Evolutionary conservation across 306 rosid genomes (phyloP).

Genomic region (Prunus mume): DNA sequence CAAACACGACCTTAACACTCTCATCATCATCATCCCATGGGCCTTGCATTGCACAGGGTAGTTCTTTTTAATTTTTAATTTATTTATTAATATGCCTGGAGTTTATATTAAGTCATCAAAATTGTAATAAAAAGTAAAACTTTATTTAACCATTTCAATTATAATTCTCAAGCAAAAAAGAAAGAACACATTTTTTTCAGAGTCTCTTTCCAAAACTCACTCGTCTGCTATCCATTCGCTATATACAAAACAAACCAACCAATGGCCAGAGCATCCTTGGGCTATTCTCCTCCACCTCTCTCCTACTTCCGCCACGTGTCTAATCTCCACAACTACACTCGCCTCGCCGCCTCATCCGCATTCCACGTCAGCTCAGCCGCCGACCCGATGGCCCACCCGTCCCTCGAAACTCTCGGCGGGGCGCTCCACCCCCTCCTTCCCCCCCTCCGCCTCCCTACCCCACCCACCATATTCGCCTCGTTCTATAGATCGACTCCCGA

Average conservation of each 20-base stretch:
- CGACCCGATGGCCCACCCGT: slow-evolving; percentile 32
- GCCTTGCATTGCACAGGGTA: background rate
- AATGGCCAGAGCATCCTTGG: slow-evolving; percentile 39
- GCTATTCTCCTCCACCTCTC: slow-evolving; percentile 12
- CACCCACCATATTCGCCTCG: slow-evolving; percentile 79
- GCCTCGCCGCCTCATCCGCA: slow-evolving; percentile 7
- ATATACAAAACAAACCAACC: background rate
- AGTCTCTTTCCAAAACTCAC: background rate
- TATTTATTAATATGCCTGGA: no score
- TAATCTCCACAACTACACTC: background rate
- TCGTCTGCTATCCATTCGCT: background rate
- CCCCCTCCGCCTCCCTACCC: no score
- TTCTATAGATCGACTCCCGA: slow-evolving; percentile 60
- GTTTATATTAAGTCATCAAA: background rate
- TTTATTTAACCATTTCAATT: background rate
- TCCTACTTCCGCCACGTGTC: slow-evolving; percentile 1
- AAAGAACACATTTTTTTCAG: background rate
- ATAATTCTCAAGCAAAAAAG: background rate
- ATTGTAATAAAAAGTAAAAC: background rate
- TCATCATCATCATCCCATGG: background rate
- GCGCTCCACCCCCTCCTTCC: slow-evolving; percentile 54
- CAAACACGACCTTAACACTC: background rate
- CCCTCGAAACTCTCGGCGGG: slow-evolving; percentile 65
- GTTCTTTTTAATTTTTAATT: background rate
- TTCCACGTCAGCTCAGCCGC: slow-evolving; percentile 23